These are phyloP conservation scores for Primulina tabacum DNA, from an alignment of 257 asterid genomes.

Conservation along the genomic window DNA sequence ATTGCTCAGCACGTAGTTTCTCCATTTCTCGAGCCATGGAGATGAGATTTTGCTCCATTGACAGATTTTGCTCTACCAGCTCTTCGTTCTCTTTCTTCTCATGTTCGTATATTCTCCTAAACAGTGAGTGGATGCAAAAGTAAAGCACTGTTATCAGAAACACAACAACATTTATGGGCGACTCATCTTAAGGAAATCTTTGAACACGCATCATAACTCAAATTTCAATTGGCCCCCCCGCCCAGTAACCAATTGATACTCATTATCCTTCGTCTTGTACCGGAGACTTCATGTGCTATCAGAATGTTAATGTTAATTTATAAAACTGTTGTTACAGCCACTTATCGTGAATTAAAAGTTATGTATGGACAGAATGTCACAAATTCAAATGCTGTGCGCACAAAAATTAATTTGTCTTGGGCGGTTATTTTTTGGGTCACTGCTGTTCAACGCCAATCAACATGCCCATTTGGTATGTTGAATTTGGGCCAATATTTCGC, in stretches of 20 bases:
- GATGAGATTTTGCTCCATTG: conserved; percentile 19
- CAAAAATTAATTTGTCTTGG: not conserved
- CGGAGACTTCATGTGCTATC: too few species aligned
- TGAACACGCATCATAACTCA: not conserved
- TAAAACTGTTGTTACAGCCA: not conserved
- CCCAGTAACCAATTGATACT: not conserved
- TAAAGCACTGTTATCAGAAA: not conserved
- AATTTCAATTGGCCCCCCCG: not conserved
- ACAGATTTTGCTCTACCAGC: not conserved
- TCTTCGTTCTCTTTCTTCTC: not conserved
- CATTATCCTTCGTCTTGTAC: not conserved
- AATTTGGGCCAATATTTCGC: not conserved
- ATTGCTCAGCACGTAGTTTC: conserved; percentile 71
- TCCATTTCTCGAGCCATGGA: conserved; percentile 92
- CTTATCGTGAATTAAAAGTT: not conserved
- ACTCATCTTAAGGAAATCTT: not conserved
- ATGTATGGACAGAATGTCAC: not conserved
- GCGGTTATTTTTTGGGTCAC: not conserved
- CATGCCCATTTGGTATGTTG: not conserved
- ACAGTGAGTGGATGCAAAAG: not conserved
- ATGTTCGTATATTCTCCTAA: not conserved
- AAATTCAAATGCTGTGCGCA: not conserved
- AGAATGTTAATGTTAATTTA: too few species aligned
- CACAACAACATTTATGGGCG: not conserved
- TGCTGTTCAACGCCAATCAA: not conserved